Evolutionary conservation across 2,329 filamentous ascomycete species (phyloP).

Genomic region (Coniochaeta prunicola): DNA sequence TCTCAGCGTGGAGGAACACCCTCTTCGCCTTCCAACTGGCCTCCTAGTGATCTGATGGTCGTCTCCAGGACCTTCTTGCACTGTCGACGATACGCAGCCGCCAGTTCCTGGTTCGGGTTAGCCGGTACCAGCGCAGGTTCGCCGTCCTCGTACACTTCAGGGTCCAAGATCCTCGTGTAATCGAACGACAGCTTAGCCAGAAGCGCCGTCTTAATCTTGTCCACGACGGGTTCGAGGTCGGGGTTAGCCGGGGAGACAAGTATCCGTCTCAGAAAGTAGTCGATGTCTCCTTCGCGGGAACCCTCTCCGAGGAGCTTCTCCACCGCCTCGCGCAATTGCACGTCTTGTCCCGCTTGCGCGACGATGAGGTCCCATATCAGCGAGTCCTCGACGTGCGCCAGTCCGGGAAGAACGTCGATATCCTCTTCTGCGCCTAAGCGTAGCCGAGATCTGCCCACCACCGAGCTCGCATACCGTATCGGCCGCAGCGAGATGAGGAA

Average conservation of each 20-base stretch:
- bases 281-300: constrained; percentile 18
- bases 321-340: constrained; percentile 1
- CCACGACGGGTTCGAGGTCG: constrained; percentile 25
- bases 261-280: constrained; percentile 13
- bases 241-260: constrained; percentile 30
- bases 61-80: constrained; percentile 40
- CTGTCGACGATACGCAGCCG: constrained; percentile 38
- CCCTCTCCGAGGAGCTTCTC: constrained; percentile 5
- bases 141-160: constrained; percentile 34
- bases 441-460: constrained; percentile 35
- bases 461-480: constrained; percentile 37
- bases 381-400: constrained; percentile 44
- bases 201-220: constrained; percentile 24
- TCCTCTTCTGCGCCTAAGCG: constrained; percentile 16
- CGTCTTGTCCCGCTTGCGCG: constrained; percentile 18
- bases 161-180: constrained; percentile 34
- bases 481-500: constrained; percentile 48
- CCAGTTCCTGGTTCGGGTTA: constrained; percentile 40
- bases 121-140: constrained; percentile 19
- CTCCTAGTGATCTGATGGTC: constrained; percentile 15
- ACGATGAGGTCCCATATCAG: constrained; percentile 41
- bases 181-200: constrained; percentile 30
- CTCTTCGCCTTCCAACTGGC: not conserved
- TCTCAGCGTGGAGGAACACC: no score
- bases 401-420: constrained; percentile 25